These are phyloP conservation scores for Populus tremula DNA, from an alignment of 345 rosid genomes.

Conservation along the genomic window DNA sequence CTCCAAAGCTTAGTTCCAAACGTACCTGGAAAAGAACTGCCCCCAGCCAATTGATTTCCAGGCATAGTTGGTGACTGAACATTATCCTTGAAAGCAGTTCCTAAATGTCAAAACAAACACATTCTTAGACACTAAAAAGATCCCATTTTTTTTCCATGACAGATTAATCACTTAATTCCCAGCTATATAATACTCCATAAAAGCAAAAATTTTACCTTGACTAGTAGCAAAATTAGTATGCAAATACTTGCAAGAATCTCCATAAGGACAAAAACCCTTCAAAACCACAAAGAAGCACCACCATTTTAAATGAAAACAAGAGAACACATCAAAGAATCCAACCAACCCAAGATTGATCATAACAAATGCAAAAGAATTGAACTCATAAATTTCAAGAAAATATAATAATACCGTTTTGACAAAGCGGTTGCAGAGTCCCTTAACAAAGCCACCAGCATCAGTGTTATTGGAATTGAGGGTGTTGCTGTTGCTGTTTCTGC, in stretches of 20 bases:
- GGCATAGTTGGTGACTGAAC: conserved; percentile 9
- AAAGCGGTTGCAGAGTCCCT: conserved; percentile 69
- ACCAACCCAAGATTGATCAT: too few relatives aligned
- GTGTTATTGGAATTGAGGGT: conserved; percentile 22
- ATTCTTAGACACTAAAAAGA: not conserved
- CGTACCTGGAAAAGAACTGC: conserved; percentile 31
- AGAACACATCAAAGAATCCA: not conserved
- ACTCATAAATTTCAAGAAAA: not conserved
- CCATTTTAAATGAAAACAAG: not conserved
- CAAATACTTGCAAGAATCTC: conserved; percentile 75
- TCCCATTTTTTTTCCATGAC: too few relatives aligned
- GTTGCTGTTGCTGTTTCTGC: conserved; percentile 32
- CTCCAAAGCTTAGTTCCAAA: not conserved
- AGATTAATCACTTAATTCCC: too few relatives aligned
- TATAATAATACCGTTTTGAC: conserved; percentile 41
- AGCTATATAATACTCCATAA: too few relatives aligned
- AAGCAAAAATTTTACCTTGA: conserved; percentile 5
- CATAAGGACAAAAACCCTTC: conserved; percentile 78
- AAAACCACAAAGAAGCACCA: not conserved
- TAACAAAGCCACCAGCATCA: conserved; percentile 26
- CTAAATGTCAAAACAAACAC: not conserved
- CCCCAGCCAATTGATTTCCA: conserved; percentile 26
- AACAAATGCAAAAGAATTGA: not conserved
- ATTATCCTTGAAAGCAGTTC: conserved; percentile 15
- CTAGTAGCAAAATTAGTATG: conserved; percentile 38